Conservation (phyloP, 2,329 filamentous ascomycete species). For the Cryphonectria carpinicola region DNA sequence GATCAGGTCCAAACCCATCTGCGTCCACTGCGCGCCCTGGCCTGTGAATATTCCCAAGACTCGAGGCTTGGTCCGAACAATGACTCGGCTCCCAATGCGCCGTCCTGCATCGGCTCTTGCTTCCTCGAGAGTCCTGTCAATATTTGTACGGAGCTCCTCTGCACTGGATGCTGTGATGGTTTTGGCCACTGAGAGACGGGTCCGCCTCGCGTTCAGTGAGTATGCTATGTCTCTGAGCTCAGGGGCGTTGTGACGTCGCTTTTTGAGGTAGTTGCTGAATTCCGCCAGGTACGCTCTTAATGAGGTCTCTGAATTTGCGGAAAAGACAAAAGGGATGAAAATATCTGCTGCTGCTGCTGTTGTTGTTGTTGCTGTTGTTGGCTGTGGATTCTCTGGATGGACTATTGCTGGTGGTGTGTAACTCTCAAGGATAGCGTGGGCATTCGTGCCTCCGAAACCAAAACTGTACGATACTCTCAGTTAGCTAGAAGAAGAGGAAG, state of each 20-base stretch:
- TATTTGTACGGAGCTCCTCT: conserved; percentile 32
- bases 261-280: conserved; percentile 32
- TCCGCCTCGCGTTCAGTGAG: conserved; percentile 33
- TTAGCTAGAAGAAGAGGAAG: no score
- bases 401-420: background rate
- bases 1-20: conserved; percentile 4
- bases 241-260: conserved; percentile 25
- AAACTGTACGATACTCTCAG: conserved; percentile 30
- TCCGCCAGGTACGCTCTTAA: conserved; percentile 31
- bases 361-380: background rate
- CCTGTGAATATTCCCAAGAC: conserved; percentile 17
- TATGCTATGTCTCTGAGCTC: conserved; percentile 31
- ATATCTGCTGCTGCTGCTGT: background rate
- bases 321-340: conserved; percentile 36
- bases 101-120: background rate
- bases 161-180: conserved; percentile 35
- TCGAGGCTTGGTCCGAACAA: background rate
- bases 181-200: conserved; percentile 34
- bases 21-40: conserved; percentile 21
- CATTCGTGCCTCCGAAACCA: conserved; percentile 22
- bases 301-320: conserved; percentile 38
- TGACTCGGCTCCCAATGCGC: background rate
- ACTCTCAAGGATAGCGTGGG: conserved; percentile 12
- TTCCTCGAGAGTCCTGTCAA: background rate
- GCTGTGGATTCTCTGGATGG: background rate